phyloP scores from a whole-genome alignment of 2,329 filamentous ascomycete genomes.

The Plenodomus lindquistii region DNA sequence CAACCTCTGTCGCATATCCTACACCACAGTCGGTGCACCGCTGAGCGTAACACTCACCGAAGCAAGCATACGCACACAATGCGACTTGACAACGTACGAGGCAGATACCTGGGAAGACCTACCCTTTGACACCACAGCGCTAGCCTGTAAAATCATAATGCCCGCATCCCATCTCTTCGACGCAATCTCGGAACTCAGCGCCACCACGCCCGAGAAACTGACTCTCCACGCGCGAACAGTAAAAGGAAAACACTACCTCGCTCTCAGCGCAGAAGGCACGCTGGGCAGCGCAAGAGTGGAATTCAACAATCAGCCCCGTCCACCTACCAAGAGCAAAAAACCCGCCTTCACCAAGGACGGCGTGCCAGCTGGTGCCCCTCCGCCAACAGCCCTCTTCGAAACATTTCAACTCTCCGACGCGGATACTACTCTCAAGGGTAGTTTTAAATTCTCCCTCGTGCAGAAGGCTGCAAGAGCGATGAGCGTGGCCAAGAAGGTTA shows the following conservation, averaged over 20 bases:
- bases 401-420: slow-evolving; percentile 65
- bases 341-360: slow-evolving; percentile 18
- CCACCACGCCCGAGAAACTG: slow-evolving; percentile 72
- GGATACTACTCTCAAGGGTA: slow-evolving; percentile 50
- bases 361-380: slow-evolving; percentile 3
- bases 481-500: slow-evolving; percentile 89
- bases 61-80: slow-evolving; percentile 71
- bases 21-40: slow-evolving; percentile 72
- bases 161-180: slow-evolving; percentile 73
- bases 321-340: slow-evolving; percentile 13
- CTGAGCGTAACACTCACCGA: slow-evolving; percentile 87
- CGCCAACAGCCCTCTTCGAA: slow-evolving; percentile 61
- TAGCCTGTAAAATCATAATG: slow-evolving; percentile 95
- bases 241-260: slow-evolving; percentile 64
- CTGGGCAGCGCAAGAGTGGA: slow-evolving; percentile 65
- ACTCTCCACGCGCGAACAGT: slow-evolving; percentile 56
- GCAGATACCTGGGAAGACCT: slow-evolving; percentile 71
- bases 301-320: slow-evolving; percentile 54
- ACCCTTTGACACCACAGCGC: slow-evolving; percentile 78
- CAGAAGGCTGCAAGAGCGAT: slow-evolving; percentile 90
- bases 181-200: slow-evolving; percentile 68
- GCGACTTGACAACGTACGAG: slow-evolving; percentile 86
- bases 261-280: slow-evolving; percentile 67
- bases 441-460: slow-evolving; percentile 85
- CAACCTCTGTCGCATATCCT: slow-evolving; percentile 83